These are phyloP conservation scores for Pythium oligandrum DNA, from an alignment of 352 stramenopile genomes.

Conservation along the genomic window DNA sequence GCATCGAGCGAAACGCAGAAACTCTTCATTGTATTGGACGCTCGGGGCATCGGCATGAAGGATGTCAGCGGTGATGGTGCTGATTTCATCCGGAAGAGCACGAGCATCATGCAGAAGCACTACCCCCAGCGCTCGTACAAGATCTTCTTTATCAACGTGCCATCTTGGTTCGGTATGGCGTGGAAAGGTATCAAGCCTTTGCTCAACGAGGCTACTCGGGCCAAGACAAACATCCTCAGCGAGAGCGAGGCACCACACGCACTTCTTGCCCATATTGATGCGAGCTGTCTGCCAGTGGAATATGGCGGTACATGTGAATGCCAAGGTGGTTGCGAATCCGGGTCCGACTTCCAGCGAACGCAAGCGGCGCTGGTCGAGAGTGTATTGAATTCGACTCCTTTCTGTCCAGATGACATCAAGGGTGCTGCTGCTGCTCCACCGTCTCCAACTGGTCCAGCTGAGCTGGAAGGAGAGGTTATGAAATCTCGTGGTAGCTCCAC, in stretches of 20 bases:
- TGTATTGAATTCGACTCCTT: slow-evolving; percentile 42
- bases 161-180: slow-evolving; percentile 88
- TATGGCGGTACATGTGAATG: slow-evolving; percentile 70
- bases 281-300: slow-evolving; percentile 57
- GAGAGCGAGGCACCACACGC: slow-evolving; percentile 48
- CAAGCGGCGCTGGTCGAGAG: slow-evolving; percentile 50
- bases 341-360: slow-evolving; percentile 61
- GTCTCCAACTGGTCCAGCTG: too few relatives aligned
- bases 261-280: slow-evolving; percentile 57
- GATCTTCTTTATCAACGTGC: slow-evolving; percentile 91
- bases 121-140: slow-evolving; percentile 88
- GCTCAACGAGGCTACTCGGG: slow-evolving; percentile 81
- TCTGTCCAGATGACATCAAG: slow-evolving; percentile 29
- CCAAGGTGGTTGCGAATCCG: slow-evolving; percentile 51
- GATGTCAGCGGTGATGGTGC: slow-evolving; percentile 73
- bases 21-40: slow-evolving; percentile 72
- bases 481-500: too few relatives aligned
- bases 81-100: slow-evolving; percentile 80
- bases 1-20: slow-evolving; percentile 65
- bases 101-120: slow-evolving; percentile 81
- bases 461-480: too few relatives aligned
- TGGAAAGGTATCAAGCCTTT: slow-evolving; percentile 89
- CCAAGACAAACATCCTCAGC: slow-evolving; percentile 85
- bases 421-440: background rate
- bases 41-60: slow-evolving; percentile 63